phyloP scores from a whole-genome alignment of 1,139 yeast genomes.

The Starmera stellimalicola region DNA sequence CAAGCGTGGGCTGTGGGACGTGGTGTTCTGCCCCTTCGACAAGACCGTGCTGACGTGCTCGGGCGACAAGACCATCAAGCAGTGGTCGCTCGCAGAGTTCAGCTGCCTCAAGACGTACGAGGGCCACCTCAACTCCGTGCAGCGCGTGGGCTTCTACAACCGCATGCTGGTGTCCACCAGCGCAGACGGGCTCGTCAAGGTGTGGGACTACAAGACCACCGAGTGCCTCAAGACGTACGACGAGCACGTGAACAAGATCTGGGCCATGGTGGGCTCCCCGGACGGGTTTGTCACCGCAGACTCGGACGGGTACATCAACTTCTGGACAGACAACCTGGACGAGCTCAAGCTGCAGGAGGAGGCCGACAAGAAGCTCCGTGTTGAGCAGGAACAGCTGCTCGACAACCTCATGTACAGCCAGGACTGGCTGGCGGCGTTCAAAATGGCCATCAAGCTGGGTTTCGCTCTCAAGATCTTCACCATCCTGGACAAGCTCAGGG shows the following conservation, averaged over 20 bases:
- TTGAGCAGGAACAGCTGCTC: constrained; percentile 84
- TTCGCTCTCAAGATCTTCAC: constrained; percentile 80
- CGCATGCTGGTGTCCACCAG: constrained; percentile 73
- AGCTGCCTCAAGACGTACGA: constrained; percentile 77
- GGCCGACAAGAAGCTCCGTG: constrained; percentile 42
- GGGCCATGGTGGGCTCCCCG: constrained; percentile 67
- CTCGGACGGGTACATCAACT: constrained; percentile 85
- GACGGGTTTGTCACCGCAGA: constrained; percentile 74
- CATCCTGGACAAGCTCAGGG: constrained; percentile 45
- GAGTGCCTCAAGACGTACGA: constrained; percentile 80
- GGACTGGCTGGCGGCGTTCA: constrained; percentile 85
- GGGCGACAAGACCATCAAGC: constrained; percentile 83
- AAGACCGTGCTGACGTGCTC: constrained; percentile 69
- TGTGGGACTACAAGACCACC: constrained; percentile 76
- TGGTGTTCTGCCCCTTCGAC: constrained; percentile 71
- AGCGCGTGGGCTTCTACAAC: constrained; percentile 65
- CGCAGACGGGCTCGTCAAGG: constrained; percentile 87
- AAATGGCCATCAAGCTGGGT: constrained; percentile 73
- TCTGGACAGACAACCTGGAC: constrained; percentile 85
- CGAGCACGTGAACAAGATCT: constrained; percentile 87
- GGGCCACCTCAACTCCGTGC: constrained; percentile 91
- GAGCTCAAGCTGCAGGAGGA: constrained; percentile 44
- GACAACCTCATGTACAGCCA: constrained; percentile 59
- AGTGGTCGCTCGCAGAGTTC: constrained; percentile 80
- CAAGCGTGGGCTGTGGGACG: constrained; percentile 91